Conservation (phyloP, 306 rosid species). For the Quercus variabilis region DNA sequence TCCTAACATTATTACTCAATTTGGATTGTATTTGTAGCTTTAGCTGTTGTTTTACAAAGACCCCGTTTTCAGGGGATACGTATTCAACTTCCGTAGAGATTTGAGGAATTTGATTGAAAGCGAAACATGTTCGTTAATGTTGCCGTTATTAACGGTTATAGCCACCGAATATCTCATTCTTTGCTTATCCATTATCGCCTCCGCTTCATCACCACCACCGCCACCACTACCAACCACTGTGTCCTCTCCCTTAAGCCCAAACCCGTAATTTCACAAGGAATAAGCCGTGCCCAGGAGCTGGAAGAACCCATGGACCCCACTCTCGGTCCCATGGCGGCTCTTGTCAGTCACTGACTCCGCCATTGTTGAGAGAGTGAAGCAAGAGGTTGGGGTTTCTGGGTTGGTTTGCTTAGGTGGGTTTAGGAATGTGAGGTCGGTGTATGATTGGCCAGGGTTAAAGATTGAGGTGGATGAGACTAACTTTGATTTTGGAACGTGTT, state of each 20-base stretch:
- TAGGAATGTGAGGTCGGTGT: constrained; percentile 51
- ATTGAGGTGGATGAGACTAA: constrained; percentile 53
- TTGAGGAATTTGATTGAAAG: constrained; percentile 17
- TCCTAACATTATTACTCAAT: too few relatives aligned
- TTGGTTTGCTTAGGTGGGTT: constrained; percentile 59
- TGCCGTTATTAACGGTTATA: constrained; percentile 36
- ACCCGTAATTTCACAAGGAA: constrained; percentile 37
- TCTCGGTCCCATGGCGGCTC: constrained; percentile 54
- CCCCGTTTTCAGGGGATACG: background rate
- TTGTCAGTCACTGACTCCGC: constrained; percentile 17
- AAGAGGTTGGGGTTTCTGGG: constrained; percentile 31
- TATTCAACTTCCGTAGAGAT: background rate
- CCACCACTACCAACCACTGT: constrained; percentile 5
- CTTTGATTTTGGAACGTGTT: constrained; percentile 55
- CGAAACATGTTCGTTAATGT: constrained; percentile 14
- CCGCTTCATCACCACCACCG: constrained; percentile 31
- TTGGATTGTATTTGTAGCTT: background rate
- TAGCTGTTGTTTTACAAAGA: background rate
- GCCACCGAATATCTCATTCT: constrained; percentile 11
- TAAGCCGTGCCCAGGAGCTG: constrained; percentile 44
- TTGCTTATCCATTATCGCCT: constrained; percentile 17
- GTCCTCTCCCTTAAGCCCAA: constrained; percentile 51
- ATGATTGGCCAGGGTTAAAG: constrained; percentile 51
- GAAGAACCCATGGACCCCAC: constrained; percentile 50
- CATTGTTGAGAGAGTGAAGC: constrained; percentile 33